phyloP scores from a whole-genome alignment of 2,329 filamentous ascomycete species.

The Shiraia sp. region DNA sequence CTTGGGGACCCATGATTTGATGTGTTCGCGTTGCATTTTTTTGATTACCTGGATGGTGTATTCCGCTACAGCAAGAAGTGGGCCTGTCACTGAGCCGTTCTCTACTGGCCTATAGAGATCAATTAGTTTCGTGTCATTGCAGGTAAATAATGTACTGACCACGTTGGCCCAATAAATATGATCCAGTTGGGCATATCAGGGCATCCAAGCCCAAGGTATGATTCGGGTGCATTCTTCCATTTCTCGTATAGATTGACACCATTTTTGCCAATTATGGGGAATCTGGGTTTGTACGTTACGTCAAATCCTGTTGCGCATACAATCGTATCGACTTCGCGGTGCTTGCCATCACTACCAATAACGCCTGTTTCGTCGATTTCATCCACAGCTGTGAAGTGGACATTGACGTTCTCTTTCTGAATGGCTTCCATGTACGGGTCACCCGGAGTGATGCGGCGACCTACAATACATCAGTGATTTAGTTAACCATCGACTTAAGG shows the following conservation, averaged over 20 bases:
- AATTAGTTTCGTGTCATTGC: slow-evolving; percentile 2
- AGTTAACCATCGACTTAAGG: background rate
- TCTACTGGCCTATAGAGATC: slow-evolving; percentile 45
- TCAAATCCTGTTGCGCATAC: slow-evolving; percentile 53
- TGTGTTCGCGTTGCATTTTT: slow-evolving; percentile 53
- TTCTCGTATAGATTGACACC: slow-evolving; percentile 47
- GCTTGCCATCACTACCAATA: slow-evolving; percentile 48
- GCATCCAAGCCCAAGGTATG: slow-evolving; percentile 48
- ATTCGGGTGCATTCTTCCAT: slow-evolving; percentile 46
- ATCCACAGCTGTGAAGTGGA: slow-evolving; percentile 54
- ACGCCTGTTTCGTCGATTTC: slow-evolving; percentile 53
- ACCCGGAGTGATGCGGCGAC: slow-evolving; percentile 53
- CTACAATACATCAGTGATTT: slow-evolving; percentile 14
- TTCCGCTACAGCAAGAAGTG: slow-evolving; percentile 43
- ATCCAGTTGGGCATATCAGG: slow-evolving; percentile 51
- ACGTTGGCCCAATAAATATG: slow-evolving; percentile 47
- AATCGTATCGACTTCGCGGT: slow-evolving; percentile 49
- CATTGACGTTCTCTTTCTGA: slow-evolving; percentile 55
- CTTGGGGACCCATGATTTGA: slow-evolving; percentile 47
- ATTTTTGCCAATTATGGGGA: slow-evolving; percentile 48
- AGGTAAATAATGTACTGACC: too few species aligned
- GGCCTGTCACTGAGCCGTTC: slow-evolving; percentile 52
- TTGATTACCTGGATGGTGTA: slow-evolving; percentile 50
- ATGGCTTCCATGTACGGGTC: slow-evolving; percentile 58
- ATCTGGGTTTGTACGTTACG: slow-evolving; percentile 48